Evolutionary conservation across 805 yeast species (phyloP).

Genomic region (Yamadazyma endophytica): DNA sequence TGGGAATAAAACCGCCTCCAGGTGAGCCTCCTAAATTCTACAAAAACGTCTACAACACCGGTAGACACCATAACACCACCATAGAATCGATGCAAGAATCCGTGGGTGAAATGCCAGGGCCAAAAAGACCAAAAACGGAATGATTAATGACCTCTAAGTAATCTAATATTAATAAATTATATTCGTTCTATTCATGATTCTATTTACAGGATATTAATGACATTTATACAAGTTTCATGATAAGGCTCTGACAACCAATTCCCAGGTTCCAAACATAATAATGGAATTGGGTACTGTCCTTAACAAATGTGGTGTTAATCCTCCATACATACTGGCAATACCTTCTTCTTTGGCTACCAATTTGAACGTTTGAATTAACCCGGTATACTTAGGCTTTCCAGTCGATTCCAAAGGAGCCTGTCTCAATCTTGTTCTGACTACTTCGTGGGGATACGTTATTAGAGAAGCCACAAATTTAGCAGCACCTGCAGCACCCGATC

Average conservation of each 20-base stretch:
- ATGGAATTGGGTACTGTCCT: conserved; percentile 97
- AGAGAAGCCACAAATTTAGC: conserved; percentile 93
- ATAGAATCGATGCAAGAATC: conserved; percentile 1
- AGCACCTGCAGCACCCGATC: conserved; percentile 96
- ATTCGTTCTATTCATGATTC: conserved; percentile 1
- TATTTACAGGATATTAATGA: conserved; percentile 4
- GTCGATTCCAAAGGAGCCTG: conserved; percentile 79
- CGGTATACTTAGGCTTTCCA: conserved; percentile 84
- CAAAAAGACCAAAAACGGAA: no score
- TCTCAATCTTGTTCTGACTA: conserved; percentile 89
- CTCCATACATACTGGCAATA: conserved; percentile 89
- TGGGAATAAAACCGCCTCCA: conserved; percentile 32
- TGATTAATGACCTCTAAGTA: no score
- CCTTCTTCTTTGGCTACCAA: conserved; percentile 92
- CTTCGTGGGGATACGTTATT: conserved; percentile 96
- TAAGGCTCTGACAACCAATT: conserved; percentile 46
- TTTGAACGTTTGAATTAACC: conserved; percentile 81
- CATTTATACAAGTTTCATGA: conserved; percentile 5
- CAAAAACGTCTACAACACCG: conserved; percentile 31
- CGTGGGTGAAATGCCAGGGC: no score
- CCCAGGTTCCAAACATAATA: conserved; percentile 99
- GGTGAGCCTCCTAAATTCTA: conserved; percentile 46
- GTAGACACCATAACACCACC: conserved; percentile 5
- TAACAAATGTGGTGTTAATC: conserved; percentile 92
- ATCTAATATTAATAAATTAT: no score